Percentiles rank a stretch among this genome's conserved stretches.
phyloP scores from a whole-genome alignment of 2,329 filamentous ascomycete genomes.

The Ilyonectria mors-panacis region DNA sequence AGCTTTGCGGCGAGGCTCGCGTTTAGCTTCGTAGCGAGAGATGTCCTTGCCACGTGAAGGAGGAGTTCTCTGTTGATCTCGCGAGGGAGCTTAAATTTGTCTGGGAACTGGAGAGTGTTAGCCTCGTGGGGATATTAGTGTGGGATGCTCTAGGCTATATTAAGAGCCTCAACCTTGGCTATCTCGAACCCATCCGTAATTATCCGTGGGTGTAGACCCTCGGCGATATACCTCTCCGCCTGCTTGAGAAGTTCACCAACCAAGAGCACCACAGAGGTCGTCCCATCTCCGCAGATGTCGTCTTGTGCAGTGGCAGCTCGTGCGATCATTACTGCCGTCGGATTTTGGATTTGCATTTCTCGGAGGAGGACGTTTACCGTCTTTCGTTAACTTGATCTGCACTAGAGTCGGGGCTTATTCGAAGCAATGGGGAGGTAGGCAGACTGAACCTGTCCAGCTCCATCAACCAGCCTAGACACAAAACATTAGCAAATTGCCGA shows the following conservation, averaged over 20 bases:
- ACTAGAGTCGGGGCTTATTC: too few species aligned
- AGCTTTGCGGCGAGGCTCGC: constrained; percentile 89
- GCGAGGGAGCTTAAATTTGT: constrained; percentile 90
- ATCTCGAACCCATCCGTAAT: constrained; percentile 98
- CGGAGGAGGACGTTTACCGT: constrained; percentile 89
- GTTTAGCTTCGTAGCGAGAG: constrained; percentile 95
- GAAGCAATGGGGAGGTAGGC: constrained; percentile 46
- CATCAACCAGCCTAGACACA: constrained; percentile 76
- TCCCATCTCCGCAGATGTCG: constrained; percentile 98
- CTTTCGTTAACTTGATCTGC: constrained; percentile 99
- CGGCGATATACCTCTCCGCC: constrained; percentile 94
- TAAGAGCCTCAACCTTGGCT: constrained; percentile 92
- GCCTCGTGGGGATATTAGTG: background rate
- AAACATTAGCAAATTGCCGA: constrained; percentile 46
- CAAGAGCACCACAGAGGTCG: constrained; percentile 94
- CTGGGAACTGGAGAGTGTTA: constrained; percentile 78
- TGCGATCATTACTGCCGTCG: constrained; percentile 89
- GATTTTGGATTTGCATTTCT: constrained; percentile 97
- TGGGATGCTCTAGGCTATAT: constrained; percentile 73
- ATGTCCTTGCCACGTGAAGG: constrained; percentile 92
- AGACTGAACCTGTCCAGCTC: constrained; percentile 74
- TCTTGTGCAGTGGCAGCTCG: constrained; percentile 95
- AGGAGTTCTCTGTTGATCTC: constrained; percentile 95
- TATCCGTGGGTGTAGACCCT: constrained; percentile 96
- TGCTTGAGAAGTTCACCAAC: constrained; percentile 98